Percentiles rank a stretch among this genome's conserved stretches.
phyloP scores from a whole-genome alignment of 768 basidiomycete species.

The Dacryopinax spathularia region DNA sequence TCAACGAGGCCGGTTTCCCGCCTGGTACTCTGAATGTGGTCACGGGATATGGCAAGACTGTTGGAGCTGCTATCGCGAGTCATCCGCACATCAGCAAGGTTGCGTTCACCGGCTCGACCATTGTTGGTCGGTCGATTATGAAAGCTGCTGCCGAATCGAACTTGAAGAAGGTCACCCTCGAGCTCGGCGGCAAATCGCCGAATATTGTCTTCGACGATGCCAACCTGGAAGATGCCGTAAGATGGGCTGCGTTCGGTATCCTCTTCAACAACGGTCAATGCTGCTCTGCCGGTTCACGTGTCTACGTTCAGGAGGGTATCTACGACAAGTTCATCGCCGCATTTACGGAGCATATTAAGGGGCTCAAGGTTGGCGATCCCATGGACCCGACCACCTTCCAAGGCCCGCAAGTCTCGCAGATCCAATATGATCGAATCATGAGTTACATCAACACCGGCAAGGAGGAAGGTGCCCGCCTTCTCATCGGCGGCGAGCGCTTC shows the following conservation, averaged over 20 bases:
- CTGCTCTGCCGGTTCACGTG: conserved; percentile 68
- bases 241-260: conserved; percentile 58
- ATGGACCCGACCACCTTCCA: conserved; percentile 47
- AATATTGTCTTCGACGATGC: conserved; percentile 61
- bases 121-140: conserved; percentile 65
- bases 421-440: conserved; percentile 64
- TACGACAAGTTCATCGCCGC: conserved; percentile 60
- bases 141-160: conserved; percentile 68
- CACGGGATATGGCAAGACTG: conserved; percentile 54
- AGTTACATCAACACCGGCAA: conserved; percentile 64
- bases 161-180: conserved; percentile 70
- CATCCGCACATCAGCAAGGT: conserved; percentile 53
- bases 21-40: conserved; percentile 66
- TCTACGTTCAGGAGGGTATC: conserved; percentile 64
- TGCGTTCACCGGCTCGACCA: conserved; percentile 76
- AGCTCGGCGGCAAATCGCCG: conserved; percentile 66
- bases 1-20: conserved; percentile 60
- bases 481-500: conserved; percentile 45
- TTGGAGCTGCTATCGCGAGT: conserved; percentile 52
- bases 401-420: conserved; percentile 66
- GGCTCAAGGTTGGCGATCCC: conserved; percentile 51
- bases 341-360: conserved; percentile 41
- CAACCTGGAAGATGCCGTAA: conserved; percentile 54
- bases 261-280: conserved; percentile 71
- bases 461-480: conserved; percentile 51